Percentiles rank a stretch among this genome's conserved stretches.
Evolutionary conservation across 768 basidiomycete species (phyloP).

Genomic region (Hysterangium stoloniferum): DNA sequence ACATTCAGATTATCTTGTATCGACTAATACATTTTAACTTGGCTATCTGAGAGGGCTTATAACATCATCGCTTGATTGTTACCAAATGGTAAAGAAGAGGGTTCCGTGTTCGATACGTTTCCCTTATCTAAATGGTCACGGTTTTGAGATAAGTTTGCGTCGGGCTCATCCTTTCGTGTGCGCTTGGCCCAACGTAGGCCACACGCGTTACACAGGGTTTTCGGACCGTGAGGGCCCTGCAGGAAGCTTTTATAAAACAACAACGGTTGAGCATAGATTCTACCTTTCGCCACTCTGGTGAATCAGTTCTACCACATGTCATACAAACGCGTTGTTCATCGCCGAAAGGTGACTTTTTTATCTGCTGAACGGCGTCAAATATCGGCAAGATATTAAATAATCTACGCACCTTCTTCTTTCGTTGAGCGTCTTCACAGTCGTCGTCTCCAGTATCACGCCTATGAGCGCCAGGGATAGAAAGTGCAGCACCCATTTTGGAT

Average conservation of each 20-base stretch:
- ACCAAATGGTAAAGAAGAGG: not conserved
- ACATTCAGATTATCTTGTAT: too few species aligned
- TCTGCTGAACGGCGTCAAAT: conserved; percentile 19
- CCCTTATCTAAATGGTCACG: too few species aligned
- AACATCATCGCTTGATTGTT: not conserved
- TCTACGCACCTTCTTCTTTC: conserved; percentile 54
- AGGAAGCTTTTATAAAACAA: not conserved
- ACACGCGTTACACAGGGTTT: conserved; percentile 97
- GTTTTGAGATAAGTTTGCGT: not conserved
- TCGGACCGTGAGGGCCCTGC: conserved; percentile 85
- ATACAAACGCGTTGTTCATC: conserved; percentile 78
- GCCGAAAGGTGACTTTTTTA: conserved; percentile 39
- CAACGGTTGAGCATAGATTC: not conserved
- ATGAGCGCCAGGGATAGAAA: conserved; percentile 22
- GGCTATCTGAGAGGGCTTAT: not conserved
- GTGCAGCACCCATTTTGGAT: conserved; percentile 19
- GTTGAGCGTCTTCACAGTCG: conserved; percentile 35
- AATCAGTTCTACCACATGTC: conserved; percentile 90
- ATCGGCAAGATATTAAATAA: not conserved
- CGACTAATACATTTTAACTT: too few species aligned
- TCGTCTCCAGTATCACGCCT: conserved; percentile 30
- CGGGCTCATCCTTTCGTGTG: conserved; percentile 33
- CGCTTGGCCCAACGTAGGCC: conserved; percentile 90
- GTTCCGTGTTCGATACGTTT: not conserved
- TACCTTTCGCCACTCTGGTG: conserved; percentile 95